Evolutionary conservation across 2,329 filamentous ascomycete genomes (phyloP).

Genomic region (Dothideomycetes sp.): DNA sequence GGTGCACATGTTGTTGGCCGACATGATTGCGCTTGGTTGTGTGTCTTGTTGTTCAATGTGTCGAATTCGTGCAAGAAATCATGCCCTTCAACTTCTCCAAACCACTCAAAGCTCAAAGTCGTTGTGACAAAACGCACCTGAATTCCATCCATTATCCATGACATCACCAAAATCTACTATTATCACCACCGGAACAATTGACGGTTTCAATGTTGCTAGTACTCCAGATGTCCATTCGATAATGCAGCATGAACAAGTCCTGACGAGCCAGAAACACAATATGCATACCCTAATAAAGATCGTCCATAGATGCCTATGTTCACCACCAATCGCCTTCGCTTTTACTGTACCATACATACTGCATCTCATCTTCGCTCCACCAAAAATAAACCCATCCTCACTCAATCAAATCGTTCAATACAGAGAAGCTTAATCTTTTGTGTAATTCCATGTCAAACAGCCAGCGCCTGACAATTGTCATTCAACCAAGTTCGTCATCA

Average conservation of each 20-base stretch:
- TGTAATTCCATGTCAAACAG: slow-evolving; percentile 10
- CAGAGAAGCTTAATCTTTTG: slow-evolving; percentile 5
- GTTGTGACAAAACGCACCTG: too few relatives aligned
- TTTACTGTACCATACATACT: background rate
- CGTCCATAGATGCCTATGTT: slow-evolving; percentile 10
- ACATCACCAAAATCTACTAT: slow-evolving; percentile 2
- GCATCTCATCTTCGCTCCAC: slow-evolving; percentile 3
- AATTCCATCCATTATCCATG: slow-evolving; percentile 4
- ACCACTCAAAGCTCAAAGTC: background rate
- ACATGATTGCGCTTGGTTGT: slow-evolving; percentile 15
- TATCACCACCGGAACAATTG: slow-evolving; percentile 7
- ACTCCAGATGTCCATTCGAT: too few relatives aligned
- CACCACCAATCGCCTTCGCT: slow-evolving; percentile 11
- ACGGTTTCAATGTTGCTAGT: background rate
- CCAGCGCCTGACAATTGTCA: slow-evolving; percentile 9
- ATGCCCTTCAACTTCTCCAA: slow-evolving; percentile 2
- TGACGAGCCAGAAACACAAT: background rate
- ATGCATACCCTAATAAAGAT: slow-evolving; percentile 5
- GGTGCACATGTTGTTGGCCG: slow-evolving; percentile 18
- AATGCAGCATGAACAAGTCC: background rate
- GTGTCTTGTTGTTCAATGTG: background rate
- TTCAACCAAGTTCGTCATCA: background rate
- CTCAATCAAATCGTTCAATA: slow-evolving; percentile 1
- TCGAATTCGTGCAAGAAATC: slow-evolving; percentile 1
- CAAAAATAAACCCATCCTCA: background rate